A percentile compares a stretch with the other conserved stretches of the same genome.
Conservation (phyloP, 768 basidiomycete species). For the Hypholoma sublateritium region DNA sequence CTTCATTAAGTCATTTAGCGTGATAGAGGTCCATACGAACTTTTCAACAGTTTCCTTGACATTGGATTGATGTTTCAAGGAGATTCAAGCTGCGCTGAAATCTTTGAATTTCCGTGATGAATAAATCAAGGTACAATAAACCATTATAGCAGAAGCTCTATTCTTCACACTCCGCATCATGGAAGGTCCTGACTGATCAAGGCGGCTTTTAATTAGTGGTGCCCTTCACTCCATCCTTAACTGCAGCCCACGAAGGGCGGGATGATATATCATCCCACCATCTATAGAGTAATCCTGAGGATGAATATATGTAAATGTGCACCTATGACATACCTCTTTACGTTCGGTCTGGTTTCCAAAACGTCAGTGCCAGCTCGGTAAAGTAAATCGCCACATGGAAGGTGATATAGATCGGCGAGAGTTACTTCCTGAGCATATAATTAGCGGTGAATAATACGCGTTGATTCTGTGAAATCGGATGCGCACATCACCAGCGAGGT, state of each 20-base stretch:
- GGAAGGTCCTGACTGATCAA: no score
- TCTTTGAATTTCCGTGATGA: no score
- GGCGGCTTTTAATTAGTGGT: not conserved
- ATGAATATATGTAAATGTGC: not conserved
- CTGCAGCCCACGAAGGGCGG: not conserved
- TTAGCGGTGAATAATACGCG: not conserved
- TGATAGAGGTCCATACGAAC: no score
- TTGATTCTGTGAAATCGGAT: not conserved
- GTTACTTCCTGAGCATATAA: not conserved
- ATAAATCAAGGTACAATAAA: no score
- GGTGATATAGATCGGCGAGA: not conserved
- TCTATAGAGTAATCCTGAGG: not conserved
- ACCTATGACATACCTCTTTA: not conserved
- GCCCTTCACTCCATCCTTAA: not conserved
- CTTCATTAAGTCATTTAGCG: no score
- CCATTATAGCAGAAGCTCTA: no score
- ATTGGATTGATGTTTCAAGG: no score
- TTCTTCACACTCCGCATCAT: no score
- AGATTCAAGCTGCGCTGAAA: no score
- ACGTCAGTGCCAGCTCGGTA: not conserved
- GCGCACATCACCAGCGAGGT: not conserved
- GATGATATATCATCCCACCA: not conserved
- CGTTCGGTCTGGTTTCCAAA: not conserved
- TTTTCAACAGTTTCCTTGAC: no score
- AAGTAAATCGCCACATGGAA: not conserved